Conservation (phyloP, 1,284 basidiomycete species). For the Vanrija sp. region DNA sequence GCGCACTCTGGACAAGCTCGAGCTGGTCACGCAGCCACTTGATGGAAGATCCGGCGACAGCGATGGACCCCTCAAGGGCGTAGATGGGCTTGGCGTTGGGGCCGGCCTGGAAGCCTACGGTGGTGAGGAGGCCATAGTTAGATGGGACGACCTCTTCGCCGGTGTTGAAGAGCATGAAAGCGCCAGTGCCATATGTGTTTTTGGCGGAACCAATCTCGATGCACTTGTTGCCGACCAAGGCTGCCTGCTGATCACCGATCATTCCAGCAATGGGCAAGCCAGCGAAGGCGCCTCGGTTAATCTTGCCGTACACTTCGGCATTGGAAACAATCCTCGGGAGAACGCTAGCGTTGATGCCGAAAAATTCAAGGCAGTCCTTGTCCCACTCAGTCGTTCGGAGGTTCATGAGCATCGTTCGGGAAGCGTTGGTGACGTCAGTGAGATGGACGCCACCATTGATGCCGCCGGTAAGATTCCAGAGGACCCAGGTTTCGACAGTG, state of each 20-base stretch:
- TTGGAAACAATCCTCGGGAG: constrained; percentile 86
- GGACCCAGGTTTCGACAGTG: constrained; percentile 86
- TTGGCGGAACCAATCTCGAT: constrained; percentile 79
- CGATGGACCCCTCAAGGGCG: constrained; percentile 91
- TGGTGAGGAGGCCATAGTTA: constrained; percentile 80
- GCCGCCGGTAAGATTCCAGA: constrained; percentile 78
- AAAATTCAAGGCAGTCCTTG: constrained; percentile 77
- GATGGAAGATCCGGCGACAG: constrained; percentile 90
- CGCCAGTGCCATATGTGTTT: constrained; percentile 93
- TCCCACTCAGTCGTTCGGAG: constrained; percentile 80
- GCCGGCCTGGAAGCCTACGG: constrained; percentile 83
- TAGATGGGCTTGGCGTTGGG: constrained; percentile 75
- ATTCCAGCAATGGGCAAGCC: constrained; percentile 85
- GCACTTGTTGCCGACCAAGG: constrained; percentile 94
- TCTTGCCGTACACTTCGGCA: constrained; percentile 83
- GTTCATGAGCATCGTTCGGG: constrained; percentile 89
- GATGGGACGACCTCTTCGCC: constrained; percentile 82
- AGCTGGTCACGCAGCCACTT: constrained; percentile 95
- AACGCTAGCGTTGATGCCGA: constrained; percentile 70
- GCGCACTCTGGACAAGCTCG: constrained; percentile 71
- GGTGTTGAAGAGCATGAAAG: constrained; percentile 87
- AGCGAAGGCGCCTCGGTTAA: constrained; percentile 64
- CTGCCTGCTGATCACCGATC: constrained; percentile 95
- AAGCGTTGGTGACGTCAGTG: constrained; percentile 94
- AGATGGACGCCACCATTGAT: constrained; percentile 68